phyloP scores from a whole-genome alignment of 345 rosid genomes.

The Moricandia moricandioides region DNA sequence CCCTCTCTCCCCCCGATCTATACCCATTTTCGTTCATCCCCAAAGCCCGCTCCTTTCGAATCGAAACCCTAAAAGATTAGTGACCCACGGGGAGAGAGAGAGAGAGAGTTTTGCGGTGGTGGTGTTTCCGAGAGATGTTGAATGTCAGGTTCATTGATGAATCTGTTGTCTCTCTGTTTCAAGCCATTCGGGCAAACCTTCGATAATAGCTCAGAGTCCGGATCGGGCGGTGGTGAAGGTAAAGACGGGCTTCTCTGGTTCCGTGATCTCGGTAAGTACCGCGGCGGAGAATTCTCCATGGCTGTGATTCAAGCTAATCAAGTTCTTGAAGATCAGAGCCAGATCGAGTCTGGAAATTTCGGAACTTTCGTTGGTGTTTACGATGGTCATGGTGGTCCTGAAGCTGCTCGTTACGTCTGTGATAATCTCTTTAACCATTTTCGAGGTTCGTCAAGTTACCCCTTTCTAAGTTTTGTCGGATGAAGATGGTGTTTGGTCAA shows the following conservation, averaged over 20 bases:
- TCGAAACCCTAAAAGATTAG: constrained; percentile 15
- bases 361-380: constrained; percentile 96
- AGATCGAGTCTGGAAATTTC: constrained; percentile 83
- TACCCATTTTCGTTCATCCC: constrained; percentile 13
- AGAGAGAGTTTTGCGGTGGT: not conserved
- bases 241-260: constrained; percentile 81
- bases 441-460: constrained; percentile 78
- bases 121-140: constrained; percentile 72
- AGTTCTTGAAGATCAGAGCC: constrained; percentile 86
- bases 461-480: no score
- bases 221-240: constrained; percentile 48
- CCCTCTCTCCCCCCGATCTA: constrained; percentile 21
- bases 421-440: constrained; percentile 74
- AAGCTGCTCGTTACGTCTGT: constrained; percentile 79
- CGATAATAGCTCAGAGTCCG: constrained; percentile 22
- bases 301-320: constrained; percentile 89
- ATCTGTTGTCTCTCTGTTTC: constrained; percentile 73
- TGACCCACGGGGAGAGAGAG: not conserved
- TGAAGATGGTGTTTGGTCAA: not conserved
- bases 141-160: constrained; percentile 92
- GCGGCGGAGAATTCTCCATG: constrained; percentile 82
- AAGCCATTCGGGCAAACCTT: constrained; percentile 65
- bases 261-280: constrained; percentile 67
- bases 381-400: constrained; percentile 93
- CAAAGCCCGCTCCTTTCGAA: constrained; percentile 24